Evolutionary conservation across 164 flowering plant species (phyloP).

Genomic region (Brasenia schreberi): DNA sequence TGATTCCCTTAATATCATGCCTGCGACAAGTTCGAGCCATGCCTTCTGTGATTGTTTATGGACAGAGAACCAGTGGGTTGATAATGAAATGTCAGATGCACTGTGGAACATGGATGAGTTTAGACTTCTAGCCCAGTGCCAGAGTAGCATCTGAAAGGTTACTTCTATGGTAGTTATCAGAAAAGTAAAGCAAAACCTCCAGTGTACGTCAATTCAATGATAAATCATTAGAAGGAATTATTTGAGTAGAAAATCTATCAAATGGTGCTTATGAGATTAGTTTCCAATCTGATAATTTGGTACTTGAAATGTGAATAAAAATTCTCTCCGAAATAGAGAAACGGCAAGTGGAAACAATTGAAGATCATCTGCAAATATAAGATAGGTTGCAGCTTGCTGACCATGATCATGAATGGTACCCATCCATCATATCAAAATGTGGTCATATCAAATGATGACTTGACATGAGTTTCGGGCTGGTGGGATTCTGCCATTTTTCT

Average conservation of each 20-base stretch:
- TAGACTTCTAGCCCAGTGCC: background rate
- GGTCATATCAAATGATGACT: background rate
- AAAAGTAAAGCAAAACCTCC: background rate
- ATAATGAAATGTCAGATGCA: slow-evolving; percentile 17
- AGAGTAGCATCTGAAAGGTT: slow-evolving; percentile 19
- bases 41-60: slow-evolving; percentile 10
- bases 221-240: background rate
- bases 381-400: background rate
- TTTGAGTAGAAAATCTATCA: background rate
- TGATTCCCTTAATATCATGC: slow-evolving; percentile 10
- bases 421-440: background rate
- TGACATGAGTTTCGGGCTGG: background rate
- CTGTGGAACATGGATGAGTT: slow-evolving; percentile 41
- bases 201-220: background rate
- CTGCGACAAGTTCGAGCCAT: slow-evolving; percentile 8
- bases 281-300: background rate
- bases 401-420: background rate
- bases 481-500: background rate
- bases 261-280: background rate
- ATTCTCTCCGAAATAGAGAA: background rate
- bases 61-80: slow-evolving; percentile 24
- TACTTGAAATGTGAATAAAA: background rate
- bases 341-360: background rate
- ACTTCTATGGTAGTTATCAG: slow-evolving; percentile 10
- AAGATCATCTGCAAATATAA: background rate